Evolutionary conservation across 805 yeast genomes (phyloP).

Genomic region (Saturnispora bothae): DNA sequence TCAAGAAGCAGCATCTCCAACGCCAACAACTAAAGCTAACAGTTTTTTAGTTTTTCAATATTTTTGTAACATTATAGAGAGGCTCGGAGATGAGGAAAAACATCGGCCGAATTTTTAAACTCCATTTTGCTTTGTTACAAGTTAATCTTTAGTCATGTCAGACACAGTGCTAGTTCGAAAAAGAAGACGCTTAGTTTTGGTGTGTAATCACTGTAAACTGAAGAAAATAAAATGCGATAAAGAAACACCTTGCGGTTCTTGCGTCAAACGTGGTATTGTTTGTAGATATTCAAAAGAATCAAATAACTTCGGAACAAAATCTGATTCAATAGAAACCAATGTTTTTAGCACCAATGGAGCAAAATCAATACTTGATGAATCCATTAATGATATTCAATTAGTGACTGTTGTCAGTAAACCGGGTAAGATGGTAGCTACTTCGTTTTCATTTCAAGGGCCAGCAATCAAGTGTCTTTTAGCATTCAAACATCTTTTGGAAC

Average conservation of each 20-base stretch:
- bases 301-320: too few relatives aligned
- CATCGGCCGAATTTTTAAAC: background rate
- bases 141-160: background rate
- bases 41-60: slow-evolving; percentile 9
- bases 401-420: background rate
- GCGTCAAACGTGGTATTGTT: slow-evolving; percentile 6
- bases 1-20: slow-evolving; percentile 28
- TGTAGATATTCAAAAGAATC: background rate
- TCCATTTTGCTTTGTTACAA: background rate
- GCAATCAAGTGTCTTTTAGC: background rate
- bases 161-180: background rate
- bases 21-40: slow-evolving; percentile 28
- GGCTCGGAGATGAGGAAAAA: too few relatives aligned
- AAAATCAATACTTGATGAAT: slow-evolving; percentile 1
- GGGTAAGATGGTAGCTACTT: background rate
- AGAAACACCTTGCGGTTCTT: slow-evolving; percentile 11
- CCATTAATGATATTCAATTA: background rate
- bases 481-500: background rate
- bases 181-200: slow-evolving; percentile 6
- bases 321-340: too few relatives aligned
- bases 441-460: slow-evolving; percentile 2
- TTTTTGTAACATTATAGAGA: background rate
- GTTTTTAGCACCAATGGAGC: too few relatives aligned
- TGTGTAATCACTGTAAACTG: slow-evolving; percentile 11
- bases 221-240: slow-evolving; percentile 15